phyloP scores from a whole-genome alignment of 768 basidiomycete genomes.

The Leccinum imitatum region DNA sequence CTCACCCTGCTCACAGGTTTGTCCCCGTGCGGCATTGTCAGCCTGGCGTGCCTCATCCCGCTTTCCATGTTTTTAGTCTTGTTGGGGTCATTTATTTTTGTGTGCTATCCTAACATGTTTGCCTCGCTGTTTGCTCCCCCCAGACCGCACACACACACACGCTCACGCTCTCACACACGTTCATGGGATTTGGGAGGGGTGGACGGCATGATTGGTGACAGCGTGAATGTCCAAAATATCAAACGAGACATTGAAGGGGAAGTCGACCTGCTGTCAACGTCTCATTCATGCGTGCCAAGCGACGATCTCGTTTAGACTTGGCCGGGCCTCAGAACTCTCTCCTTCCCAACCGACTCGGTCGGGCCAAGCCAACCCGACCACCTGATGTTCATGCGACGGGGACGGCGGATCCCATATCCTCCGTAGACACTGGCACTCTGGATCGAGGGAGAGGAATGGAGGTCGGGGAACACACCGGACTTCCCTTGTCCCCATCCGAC shows the following conservation, averaged over 20 bases:
- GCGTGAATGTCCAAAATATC: neutral
- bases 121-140: slow-evolving; percentile 4
- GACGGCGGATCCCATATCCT: slow-evolving; percentile 20
- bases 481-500: neutral
- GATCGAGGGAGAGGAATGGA: neutral
- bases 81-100: neutral
- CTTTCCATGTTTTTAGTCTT: neutral
- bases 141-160: neutral
- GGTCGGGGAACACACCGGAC: neutral
- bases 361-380: neutral
- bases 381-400: slow-evolving; percentile 11
- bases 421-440: neutral
- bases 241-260: neutral
- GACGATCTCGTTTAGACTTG: slow-evolving; percentile 2
- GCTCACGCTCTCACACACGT: slow-evolving; percentile 8
- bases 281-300: neutral
- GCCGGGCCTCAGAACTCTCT: neutral
- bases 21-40: neutral
- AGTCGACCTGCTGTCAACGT: neutral
- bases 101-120: neutral
- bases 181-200: slow-evolving; percentile 5
- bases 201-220: neutral
- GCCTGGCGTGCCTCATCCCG: neutral
- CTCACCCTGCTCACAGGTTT: slow-evolving; percentile 15
- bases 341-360: slow-evolving; percentile 1